Percentiles rank a stretch among this genome's conserved stretches.
Evolutionary conservation across 2,329 filamentous ascomycete species (phyloP).

Genomic region (Westerdykella ornata): DNA sequence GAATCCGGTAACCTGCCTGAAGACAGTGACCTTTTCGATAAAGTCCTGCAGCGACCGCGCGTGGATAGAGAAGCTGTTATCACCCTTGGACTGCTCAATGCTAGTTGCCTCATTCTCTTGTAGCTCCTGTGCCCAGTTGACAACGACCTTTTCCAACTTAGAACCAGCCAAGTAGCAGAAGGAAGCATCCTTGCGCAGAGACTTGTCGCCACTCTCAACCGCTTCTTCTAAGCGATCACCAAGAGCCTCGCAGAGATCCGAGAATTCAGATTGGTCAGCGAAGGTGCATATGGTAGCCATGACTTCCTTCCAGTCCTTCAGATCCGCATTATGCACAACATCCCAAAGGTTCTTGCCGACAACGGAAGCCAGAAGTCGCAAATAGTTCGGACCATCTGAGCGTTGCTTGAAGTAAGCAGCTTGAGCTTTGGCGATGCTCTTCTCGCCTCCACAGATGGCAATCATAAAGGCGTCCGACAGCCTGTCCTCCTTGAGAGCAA

Average conservation of each 20-base stretch:
- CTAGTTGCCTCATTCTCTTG: constrained; percentile 73
- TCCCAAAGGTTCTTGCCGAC: constrained; percentile 98
- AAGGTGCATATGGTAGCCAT: constrained; percentile 96
- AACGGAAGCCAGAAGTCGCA: constrained; percentile 82
- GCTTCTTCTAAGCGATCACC: constrained; percentile 82
- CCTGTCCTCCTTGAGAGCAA: constrained; percentile 80
- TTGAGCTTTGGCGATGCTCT: constrained; percentile 90
- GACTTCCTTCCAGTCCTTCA: constrained; percentile 91
- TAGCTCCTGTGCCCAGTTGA: constrained; percentile 87
- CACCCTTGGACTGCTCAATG: constrained; percentile 60
- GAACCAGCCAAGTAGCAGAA: constrained; percentile 96
- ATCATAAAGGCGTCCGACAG: constrained; percentile 97
- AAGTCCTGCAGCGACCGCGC: constrained; percentile 83
- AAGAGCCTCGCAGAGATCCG: constrained; percentile 88
- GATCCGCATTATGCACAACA: constrained; percentile 89
- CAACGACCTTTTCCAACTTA: constrained; percentile 93
- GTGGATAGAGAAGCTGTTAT: constrained; percentile 86
- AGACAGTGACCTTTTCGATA: constrained; percentile 96
- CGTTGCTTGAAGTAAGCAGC: constrained; percentile 82
- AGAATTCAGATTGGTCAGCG: constrained; percentile 82
- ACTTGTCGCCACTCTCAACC: constrained; percentile 46
- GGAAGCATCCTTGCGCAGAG: constrained; percentile 73
- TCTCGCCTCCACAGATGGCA: constrained; percentile 90
- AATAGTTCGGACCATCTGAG: constrained; percentile 77
- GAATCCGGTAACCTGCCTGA: constrained; percentile 90